Evolutionary conservation across 163 green algal genomes (phyloP), one percentile per base, ranked within the genome.

Genomic region (Scenedesmus sp.): DNA sequence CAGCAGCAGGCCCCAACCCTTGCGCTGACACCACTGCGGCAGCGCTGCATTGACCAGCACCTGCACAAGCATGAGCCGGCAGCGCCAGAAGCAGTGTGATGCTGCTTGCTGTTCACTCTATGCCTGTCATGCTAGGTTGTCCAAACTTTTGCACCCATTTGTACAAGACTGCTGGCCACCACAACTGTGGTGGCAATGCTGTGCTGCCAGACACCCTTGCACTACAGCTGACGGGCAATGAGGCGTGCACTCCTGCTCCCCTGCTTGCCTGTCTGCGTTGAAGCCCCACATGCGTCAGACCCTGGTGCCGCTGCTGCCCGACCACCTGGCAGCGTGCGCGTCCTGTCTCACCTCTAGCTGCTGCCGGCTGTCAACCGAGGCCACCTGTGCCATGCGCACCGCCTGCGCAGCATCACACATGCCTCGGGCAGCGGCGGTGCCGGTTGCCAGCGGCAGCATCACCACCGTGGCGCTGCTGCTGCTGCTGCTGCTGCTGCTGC

Each of bases 1-100:
- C 88, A 96, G 92, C 79, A 97, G 51, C 72, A 97, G 26, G 43
- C 95, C 95, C 90, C 93, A 96, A 72, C 95, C 94, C 22, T 89
- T 81, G 18, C 12, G 76, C 30, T 91, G 53, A 6, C 79, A 83
- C 33, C 86, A 95, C 72, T 94, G 91, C 37, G 81, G 26, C 42
- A 94, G 44, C 24, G 53, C 80, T 37, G 73, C 44, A 22, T 22
- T 43, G 1, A 94, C 20, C 3, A 81, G 43, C 22, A 46, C 76
- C 42, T 90, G 49, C 65, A 90, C 10, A 13, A 80, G 10, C 33
- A 40, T 10, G 26, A 7, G 65, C 9, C n/a, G 16, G 70, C 70
- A 44, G 79, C 30, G 65, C 9, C 40, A 85, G 79, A 40, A 65
- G 37, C 78, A 84, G 78, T 20, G 42, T 49, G 37, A 42, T 84